phyloP scores from a whole-genome alignment of 139 green algal genomes.

The Ettlia oleoabundans region DNA sequence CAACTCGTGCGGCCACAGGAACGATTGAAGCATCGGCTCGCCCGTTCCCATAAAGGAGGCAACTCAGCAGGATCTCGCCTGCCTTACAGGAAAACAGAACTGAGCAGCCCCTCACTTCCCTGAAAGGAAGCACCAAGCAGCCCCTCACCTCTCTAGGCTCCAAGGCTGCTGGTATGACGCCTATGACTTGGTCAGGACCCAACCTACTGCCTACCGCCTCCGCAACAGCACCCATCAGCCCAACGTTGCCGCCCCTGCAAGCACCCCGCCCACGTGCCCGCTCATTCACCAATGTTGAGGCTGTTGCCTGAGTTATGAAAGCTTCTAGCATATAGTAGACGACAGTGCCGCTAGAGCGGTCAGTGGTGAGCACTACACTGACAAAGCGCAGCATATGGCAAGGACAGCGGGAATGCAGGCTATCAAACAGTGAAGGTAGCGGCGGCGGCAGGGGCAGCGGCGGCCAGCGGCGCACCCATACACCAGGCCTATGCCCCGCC shows the following conservation, averaged over 20 bases:
- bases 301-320: background rate
- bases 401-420: background rate
- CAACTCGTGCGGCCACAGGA: too few relatives aligned
- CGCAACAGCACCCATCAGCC: slow-evolving; percentile 83
- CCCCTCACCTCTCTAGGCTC: slow-evolving; percentile 50
- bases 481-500: slow-evolving; percentile 64
- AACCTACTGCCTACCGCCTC: slow-evolving; percentile 53
- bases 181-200: slow-evolving; percentile 68
- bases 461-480: slow-evolving; percentile 56
- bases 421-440: background rate
- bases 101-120: background rate
- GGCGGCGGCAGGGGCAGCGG: background rate
- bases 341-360: background rate
- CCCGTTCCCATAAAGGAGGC: too few relatives aligned
- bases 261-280: too few relatives aligned
- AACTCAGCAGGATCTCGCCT: too few relatives aligned
- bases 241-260: slow-evolving; percentile 65
- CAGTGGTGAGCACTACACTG: background rate
- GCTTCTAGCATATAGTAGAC: background rate
- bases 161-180: slow-evolving; percentile 77
- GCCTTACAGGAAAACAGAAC: too few relatives aligned
- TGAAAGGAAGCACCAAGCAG: background rate
- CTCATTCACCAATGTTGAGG: background rate
- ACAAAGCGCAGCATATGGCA: background rate
- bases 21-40: too few relatives aligned